A percentile compares a stretch with the other conserved stretches of the same genome.
phyloP scores from a whole-genome alignment of 2,329 filamentous ascomycete genomes.

The Aspergillus transmontanensis region DNA sequence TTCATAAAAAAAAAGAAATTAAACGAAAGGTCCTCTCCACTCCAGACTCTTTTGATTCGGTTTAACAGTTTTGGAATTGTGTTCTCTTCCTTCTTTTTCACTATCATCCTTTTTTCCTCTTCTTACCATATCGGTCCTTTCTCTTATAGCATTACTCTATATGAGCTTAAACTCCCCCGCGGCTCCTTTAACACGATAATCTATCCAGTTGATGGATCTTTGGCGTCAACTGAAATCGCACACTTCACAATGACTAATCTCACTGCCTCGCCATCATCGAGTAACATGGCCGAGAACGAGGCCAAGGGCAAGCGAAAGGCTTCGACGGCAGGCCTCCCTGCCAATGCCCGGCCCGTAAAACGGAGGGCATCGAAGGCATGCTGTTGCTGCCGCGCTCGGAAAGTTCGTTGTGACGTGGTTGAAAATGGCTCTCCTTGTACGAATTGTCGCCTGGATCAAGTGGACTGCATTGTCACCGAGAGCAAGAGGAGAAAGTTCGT shows the following conservation, averaged over 20 bases:
- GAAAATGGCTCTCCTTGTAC: conserved; percentile 82
- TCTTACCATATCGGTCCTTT: background rate
- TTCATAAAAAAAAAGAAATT: conserved; percentile 8
- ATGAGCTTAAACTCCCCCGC: conserved; percentile 6
- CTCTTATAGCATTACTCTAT: conserved; percentile 3
- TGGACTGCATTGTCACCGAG: conserved; percentile 66
- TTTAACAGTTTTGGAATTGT: background rate
- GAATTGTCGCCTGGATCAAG: conserved; percentile 69
- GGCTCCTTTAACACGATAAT: background rate
- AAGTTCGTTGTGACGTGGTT: conserved; percentile 92
- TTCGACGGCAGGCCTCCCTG: conserved; percentile 57
- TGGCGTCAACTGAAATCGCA: conserved; percentile 13
- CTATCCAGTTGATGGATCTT: conserved; percentile 6
- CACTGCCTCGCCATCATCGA: conserved; percentile 21
- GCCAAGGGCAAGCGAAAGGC: conserved; percentile 58
- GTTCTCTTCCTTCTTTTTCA: background rate
- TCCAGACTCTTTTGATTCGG: background rate
- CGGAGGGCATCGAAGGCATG: conserved; percentile 89
- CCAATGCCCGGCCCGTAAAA: conserved; percentile 65
- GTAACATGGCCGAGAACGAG: conserved; percentile 29
- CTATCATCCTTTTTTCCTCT: background rate
- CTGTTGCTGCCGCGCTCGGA: conserved; percentile 82
- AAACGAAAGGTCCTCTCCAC: conserved; percentile 5
- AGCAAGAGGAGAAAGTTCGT: conserved; percentile 71
- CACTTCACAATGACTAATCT: conserved; percentile 28